Evolutionary conservation across 2,329 filamentous ascomycete species (phyloP).

Genomic region (Lasiodiplodia citricola): DNA sequence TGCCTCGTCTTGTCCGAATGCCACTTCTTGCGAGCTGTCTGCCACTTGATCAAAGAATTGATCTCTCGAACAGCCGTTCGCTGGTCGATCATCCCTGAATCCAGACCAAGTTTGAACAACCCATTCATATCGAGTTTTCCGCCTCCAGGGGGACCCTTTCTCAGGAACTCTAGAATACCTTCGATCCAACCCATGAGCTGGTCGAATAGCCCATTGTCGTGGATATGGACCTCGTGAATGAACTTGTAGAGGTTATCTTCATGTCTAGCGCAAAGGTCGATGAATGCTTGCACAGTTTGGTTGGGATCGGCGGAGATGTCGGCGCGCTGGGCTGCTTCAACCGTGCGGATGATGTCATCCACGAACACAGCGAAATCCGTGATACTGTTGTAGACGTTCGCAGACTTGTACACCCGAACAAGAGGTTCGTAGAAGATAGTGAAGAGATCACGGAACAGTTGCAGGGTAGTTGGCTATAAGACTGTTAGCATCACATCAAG

Average conservation of each 20-base stretch:
- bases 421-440: constrained; percentile 99
- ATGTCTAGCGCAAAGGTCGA: constrained; percentile 92
- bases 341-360: constrained; percentile 87
- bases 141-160: constrained; percentile 76
- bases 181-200: constrained; percentile 98
- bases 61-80: constrained; percentile 78
- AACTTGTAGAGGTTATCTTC: constrained; percentile 99
- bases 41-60: constrained; percentile 86
- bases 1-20: constrained; percentile 96
- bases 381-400: constrained; percentile 96
- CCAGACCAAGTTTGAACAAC: constrained; percentile 80
- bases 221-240: constrained; percentile 94
- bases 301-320: constrained; percentile 96
- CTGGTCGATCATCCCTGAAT: constrained; percentile 71
- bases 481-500: constrained; percentile 28
- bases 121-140: constrained; percentile 94
- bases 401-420: constrained; percentile 96
- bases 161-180: constrained; percentile 89
- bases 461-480: constrained; percentile 79
- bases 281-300: constrained; percentile 97
- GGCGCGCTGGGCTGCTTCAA: constrained; percentile 69
- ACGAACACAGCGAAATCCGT: constrained; percentile 94
- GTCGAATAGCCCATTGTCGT: constrained; percentile 95
- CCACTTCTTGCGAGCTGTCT: constrained; percentile 96
- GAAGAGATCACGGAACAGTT: constrained; percentile 93